Base-by-base conservation (phyloP, 495 filamentous ascomycete species). In the Tuber brumale region DNA sequence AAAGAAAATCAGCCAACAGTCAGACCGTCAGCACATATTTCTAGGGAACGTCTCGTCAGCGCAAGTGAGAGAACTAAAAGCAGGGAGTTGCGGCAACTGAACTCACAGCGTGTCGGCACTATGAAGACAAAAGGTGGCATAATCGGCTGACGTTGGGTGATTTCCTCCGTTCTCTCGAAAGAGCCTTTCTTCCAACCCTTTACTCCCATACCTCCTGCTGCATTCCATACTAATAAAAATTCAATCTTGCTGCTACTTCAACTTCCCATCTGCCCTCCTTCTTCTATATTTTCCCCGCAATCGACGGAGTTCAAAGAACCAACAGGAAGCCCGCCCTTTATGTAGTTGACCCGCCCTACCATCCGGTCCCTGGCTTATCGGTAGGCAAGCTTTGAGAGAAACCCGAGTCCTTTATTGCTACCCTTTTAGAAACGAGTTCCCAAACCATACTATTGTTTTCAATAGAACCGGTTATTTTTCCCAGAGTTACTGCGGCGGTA, bases 1-100 rank as follows among this genome's bases (percentile, higher is more conserved):
- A 31, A 61, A 61, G 51, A 69, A 42, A 48, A 77, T 78, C 72
- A 79, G 76, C 72, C 61, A 75, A 70, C 70, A 70, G 43, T 80
- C 71, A 42, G 70, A 44, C 46, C 51, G 70, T 78, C 72, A 71
- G 72, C 76, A 72, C 72, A 79, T 66, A 45, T 41, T 57, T 27
- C 61, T 78, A 14, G n/a, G 10, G 51, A 31, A 61, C 8, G n/a
- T 4, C 51, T 61, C n/a, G 51, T 31, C 51, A 6, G 51, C 27
- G 51, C 51, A 27, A 61, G 23, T 61, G 51, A 61, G 51, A 61
- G 51, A 27, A 57, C 12, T n/a, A 57, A 12, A 57, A 48, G 23
- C n/a, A n/a, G n/a, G 51, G 45, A n/a, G n/a, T n/a, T 27, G 51
- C 16, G 14, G 51, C 51, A 31, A 14, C 51, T 61, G 2, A n/a